Conservation (phyloP, 2,329 filamentous ascomycete genomes). For the Pyrenophora seminiperda region DNA sequence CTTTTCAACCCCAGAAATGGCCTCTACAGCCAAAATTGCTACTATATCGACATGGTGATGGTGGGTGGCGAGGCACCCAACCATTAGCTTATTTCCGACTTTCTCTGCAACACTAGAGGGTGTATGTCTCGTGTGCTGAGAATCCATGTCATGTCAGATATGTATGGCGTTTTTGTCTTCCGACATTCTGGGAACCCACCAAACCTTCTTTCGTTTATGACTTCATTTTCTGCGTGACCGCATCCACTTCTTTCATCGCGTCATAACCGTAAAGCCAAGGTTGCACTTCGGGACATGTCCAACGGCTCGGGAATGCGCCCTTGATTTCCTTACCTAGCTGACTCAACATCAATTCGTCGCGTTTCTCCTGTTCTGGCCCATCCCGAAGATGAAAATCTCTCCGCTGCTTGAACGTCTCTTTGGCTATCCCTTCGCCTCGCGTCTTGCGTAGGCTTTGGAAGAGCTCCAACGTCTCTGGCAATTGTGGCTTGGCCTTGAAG, state of each 20-base stretch:
- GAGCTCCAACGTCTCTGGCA: slow-evolving; percentile 49
- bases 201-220: neutral
- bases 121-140: too few relatives aligned
- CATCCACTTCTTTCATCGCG: slow-evolving; percentile 38
- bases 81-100: too few relatives aligned
- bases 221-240: slow-evolving; percentile 12
- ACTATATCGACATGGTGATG: too few relatives aligned
- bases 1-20: too few relatives aligned
- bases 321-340: slow-evolving; percentile 58
- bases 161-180: neutral
- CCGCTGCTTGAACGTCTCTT: slow-evolving; percentile 63
- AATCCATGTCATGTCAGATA: neutral
- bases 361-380: slow-evolving; percentile 62
- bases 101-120: too few relatives aligned
- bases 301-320: slow-evolving; percentile 66
- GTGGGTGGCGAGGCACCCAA: too few relatives aligned
- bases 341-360: slow-evolving; percentile 63
- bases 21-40: too few relatives aligned
- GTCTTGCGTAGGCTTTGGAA: slow-evolving; percentile 56
- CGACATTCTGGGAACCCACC: neutral
- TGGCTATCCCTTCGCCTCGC: slow-evolving; percentile 61
- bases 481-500: slow-evolving; percentile 20
- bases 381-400: slow-evolving; percentile 51
- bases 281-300: slow-evolving; percentile 50
- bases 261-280: slow-evolving; percentile 46